Base-by-base conservation (phyloP, 1,284 basidiomycete species). In the Coniferiporia sulphurascens region DNA sequence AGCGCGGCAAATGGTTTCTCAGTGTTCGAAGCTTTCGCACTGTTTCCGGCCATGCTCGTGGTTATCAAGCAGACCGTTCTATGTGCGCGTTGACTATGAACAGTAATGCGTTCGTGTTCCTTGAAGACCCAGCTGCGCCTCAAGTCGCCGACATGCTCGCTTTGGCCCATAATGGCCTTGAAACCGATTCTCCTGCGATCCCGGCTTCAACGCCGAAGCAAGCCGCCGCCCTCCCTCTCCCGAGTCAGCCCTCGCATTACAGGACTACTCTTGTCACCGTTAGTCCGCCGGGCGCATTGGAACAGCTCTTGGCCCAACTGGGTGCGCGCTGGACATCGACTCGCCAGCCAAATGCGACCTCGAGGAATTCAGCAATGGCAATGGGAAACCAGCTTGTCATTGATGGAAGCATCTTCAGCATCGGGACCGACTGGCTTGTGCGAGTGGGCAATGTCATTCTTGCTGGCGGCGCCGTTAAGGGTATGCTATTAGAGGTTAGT, bases 381-480 rank as follows among this genome's bases (percentile, higher is more conserved):
- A 71, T 75, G 32, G 81, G 82, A 32, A 83, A 84, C 52, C 89
- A 89, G 62, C 71, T 91, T 10, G 72, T 74, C 13, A 81, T 91
- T 35, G 88, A 91, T 52, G 89, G 89, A 0, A 72, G 78, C 55
- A 76, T 88, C 15, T 90, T 83, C 67, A 71, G 81, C 19, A 88
- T 91, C 56, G 89, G 89, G 1, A 84, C 75, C 49, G 89, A 91
- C 68, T 91, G 89, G 86, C 72, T 89, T 15, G 85, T 91, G n/a
- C 79, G 89, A 22, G 82, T 84, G 43, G 89, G 89, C 8, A 89
- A 89, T 69, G 89, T 91, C 19, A 78, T 83, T 55, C 73, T 89
- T 19, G 79, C 86, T 21, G 87, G 88, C 17, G 87, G 88, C 36
- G 81, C 80, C 4, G 76, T 87, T 2, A 89, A 85, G 67, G 89